Base-by-base conservation (phyloP, 805 yeast genomes). In the Myxozyma geophila region DNA sequence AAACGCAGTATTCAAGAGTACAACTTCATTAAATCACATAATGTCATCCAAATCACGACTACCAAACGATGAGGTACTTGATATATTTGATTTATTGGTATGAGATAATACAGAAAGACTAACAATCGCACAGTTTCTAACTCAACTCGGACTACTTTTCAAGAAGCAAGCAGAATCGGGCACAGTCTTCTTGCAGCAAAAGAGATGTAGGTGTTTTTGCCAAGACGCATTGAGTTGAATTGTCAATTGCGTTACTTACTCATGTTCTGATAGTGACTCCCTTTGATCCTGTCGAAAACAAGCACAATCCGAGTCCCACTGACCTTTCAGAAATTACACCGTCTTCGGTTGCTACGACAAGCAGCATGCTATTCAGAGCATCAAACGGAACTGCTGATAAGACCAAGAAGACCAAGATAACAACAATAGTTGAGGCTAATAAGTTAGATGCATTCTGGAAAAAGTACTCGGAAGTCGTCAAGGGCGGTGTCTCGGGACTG, bases 371-470 rank as follows among this genome's bases (percentile, higher is more conserved):
- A 52, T 81, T 92, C 67, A 83, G 97, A 74, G 83, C 89, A 58
- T 78, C 89, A 0, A 81, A 85, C 75, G 89, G 89, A 39, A 79
- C 78, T 23, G 74, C 74, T 48, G 82, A 83, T 50, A 83, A 83
- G 70, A 47, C 35, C 21, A 53, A 54, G 39, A 73, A 78, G 17
- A 76, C 78, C 62, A 89, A 89, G 72, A 74, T 87, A 39, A 85
- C 92, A 35, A 92, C 98, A 0, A 83, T 87, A 12, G 92, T 92
- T 7, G 82, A 83, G 35, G 78, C 86, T 0, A 82, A 80, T 1
- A 76, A 82, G 2, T 78, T 92, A 68, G 90, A 87, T 67, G 74
- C 78, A 63, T 92, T 92, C 74, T 92, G 97, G 97, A 74, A 75
- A 49, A 86, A 85, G 33, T 92, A 92, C 76, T 77, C 90, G 0